Base-by-base conservation (phyloP, 148 eudicot species). In the Vaccinium darrowii region DNA sequence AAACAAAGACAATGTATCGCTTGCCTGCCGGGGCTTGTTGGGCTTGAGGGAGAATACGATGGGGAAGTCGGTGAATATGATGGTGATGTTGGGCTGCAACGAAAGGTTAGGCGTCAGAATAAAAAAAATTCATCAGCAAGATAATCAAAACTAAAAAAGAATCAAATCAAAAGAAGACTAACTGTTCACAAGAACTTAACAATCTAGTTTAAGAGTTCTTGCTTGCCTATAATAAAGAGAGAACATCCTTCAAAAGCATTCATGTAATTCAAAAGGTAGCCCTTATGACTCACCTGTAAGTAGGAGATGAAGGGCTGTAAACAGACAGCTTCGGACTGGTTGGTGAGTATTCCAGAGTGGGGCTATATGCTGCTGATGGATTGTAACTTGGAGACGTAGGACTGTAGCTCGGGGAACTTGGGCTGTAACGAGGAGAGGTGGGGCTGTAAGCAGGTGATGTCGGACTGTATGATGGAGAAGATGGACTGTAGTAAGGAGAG, bases 231-330 rank as follows among this genome's bases (percentile, higher is more conserved):
- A 16, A 69, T 12, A 27, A 69, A 8, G 27, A 62, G 69, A 62
- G 21, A 62, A 21, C 27, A 12, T 16, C 19, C 11, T 49, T 76
- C 47, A 33, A 33, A 75, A 14, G 39, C 23, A 39, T 75, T 11
- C 47, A 43, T 15, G 36, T 14, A 33, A 75, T n/a, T 75, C 51
- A 16, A 7, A 16, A 14, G 23, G 18, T 75, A 33, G 13, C 51
- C 51, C 78, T 33, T 18, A 75, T 33, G 47, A 58, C 63, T 84
- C 86, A 88, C 93, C 92, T 91, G 89, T 91, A 91, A 36, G 85
- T 88, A 15, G 93, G 93, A 19, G 93, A 91, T 52, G 93, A 81
- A 15, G 91, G 93, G 79, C 93, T 91, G 86, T 91, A 91, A 3
- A 91, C 91, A 86, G 90, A 83, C 53, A 91, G 82, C 80, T 89